These are phyloP conservation scores for Apiospora hydei DNA, from an alignment of 2,329 filamentous ascomycete species.

Conservation along the genomic window DNA sequence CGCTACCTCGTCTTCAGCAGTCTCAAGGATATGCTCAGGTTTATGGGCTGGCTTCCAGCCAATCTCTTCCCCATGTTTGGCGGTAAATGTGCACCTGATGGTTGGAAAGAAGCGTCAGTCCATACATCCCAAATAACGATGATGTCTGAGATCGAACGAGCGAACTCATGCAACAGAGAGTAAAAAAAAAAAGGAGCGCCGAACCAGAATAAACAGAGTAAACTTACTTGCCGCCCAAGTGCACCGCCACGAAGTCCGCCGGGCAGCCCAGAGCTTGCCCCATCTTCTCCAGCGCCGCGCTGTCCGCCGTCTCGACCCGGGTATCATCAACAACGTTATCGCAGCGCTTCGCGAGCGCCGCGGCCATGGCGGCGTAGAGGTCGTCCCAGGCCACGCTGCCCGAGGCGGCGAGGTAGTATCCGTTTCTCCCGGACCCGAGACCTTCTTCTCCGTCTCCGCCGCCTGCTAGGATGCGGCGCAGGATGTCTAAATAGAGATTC, in stretches of 20 bases:
- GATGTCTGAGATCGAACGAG: background rate
- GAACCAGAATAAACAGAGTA: too few relatives aligned
- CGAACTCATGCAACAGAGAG: background rate
- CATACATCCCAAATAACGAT: background rate
- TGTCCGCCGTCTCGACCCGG: constrained; percentile 45
- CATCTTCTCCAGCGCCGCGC: constrained; percentile 48
- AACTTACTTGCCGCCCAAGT: constrained; percentile 52
- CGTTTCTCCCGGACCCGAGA: constrained; percentile 49
- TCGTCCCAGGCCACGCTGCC: constrained; percentile 59
- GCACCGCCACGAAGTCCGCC: constrained; percentile 46
- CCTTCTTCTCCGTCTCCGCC: constrained; percentile 35
- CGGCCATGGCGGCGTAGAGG: constrained; percentile 55
- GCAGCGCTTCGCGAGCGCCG: constrained; percentile 47
- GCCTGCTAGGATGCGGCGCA: constrained; percentile 50
- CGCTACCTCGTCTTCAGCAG: constrained; percentile 54
- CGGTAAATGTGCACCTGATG: constrained; percentile 51
- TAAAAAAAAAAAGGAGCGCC: background rate
- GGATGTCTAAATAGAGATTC: constrained; percentile 52
- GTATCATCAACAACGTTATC: constrained; percentile 45
- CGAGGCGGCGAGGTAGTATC: constrained; percentile 58
- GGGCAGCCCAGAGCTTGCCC: constrained; percentile 46
- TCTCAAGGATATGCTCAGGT: constrained; percentile 54
- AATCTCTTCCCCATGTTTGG: constrained; percentile 48
- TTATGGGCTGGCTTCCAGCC: constrained; percentile 54
- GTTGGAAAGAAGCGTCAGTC: background rate